Evolutionary conservation across 345 rosid species (phyloP), one percentile per base, ranked within the genome.

Genomic region (Fremontodendron californicum): DNA sequence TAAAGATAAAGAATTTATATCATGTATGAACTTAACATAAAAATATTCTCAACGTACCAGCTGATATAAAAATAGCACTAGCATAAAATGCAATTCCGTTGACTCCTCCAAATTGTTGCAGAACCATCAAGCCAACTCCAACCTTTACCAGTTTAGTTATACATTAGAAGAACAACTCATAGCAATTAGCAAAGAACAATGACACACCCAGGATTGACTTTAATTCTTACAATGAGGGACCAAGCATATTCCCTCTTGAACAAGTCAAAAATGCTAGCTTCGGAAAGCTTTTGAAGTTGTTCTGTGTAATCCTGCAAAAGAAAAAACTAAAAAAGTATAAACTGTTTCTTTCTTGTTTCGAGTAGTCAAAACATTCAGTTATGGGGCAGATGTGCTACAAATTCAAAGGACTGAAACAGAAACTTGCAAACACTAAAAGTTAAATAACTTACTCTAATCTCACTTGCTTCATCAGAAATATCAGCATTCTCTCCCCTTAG

Each of bases 21-120:
- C 21, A 48, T 2, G 16, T 29, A 75, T 15, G 21, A 16, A 65
- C 72, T 19, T 19, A 15, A 62, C 67, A 45, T 19, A 25, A 43
- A 11, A 81, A 25, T 19, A 25, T 1, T 49, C 6, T 25, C 16
- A 10, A 39, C 74, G 46, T 87, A 89, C 92, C 92, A 3, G 92
- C 87, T 54, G 89, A 86, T 19, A 69, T 74, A 55, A 89, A 87
- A 49, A 89, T 89, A 25, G 90, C 54, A 71, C 84, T 86, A 43
- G 92, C 87, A 75, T 89, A 89, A 74, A 88, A 89, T 23, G 84
- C 77, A 67, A 87, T 83, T 60, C 82, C 90, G 49, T 76, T 85
- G 65, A 89, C 90, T 55, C 98, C 98, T 76, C 97, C 94, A 65
- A 94, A 87, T 61, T 92, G 92, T 80, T 93, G 98, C 82, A 94